Percentiles rank a stretch among this genome's conserved stretches.
Evolutionary conservation across 1,284 basidiomycete genomes (phyloP).

Genomic region (Mycosarcoma maydis): DNA sequence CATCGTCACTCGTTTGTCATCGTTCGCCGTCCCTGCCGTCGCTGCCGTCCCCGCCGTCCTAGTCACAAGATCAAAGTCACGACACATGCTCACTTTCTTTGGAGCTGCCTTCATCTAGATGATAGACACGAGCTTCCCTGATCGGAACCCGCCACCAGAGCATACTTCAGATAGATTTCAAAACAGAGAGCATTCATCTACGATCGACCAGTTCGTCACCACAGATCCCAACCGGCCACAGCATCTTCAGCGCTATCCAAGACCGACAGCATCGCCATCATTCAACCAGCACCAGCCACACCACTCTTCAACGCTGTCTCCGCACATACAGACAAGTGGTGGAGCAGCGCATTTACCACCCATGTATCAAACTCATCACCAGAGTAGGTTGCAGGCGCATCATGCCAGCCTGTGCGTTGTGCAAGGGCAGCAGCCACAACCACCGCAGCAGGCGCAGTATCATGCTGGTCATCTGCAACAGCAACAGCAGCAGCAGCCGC

Average conservation of each 20-base stretch:
- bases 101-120: constrained; percentile 8
- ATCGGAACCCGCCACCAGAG: constrained; percentile 11
- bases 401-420: constrained; percentile 3
- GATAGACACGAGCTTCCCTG: constrained; percentile 21
- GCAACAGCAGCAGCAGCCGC: constrained; percentile 2
- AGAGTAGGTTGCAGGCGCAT: constrained; percentile 5
- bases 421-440: constrained; percentile 1
- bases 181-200: background rate
- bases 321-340: background rate
- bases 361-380: constrained; percentile 20
- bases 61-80: background rate
- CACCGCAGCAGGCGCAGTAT: constrained; percentile 3
- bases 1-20: too few relatives aligned
- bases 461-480: background rate
- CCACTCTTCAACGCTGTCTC: background rate
- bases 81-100: constrained; percentile 1
- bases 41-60: too few relatives aligned
- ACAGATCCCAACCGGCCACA: background rate
- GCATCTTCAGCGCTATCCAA: constrained; percentile 2
- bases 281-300: background rate
- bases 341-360: background rate
- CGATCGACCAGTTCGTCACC: background rate
- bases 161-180: background rate
- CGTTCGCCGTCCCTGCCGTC: too few relatives aligned
- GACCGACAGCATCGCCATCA: constrained; percentile 1